phyloP scores from a whole-genome alignment of 345 rosid species.

The Ceriops zippeliana region DNA sequence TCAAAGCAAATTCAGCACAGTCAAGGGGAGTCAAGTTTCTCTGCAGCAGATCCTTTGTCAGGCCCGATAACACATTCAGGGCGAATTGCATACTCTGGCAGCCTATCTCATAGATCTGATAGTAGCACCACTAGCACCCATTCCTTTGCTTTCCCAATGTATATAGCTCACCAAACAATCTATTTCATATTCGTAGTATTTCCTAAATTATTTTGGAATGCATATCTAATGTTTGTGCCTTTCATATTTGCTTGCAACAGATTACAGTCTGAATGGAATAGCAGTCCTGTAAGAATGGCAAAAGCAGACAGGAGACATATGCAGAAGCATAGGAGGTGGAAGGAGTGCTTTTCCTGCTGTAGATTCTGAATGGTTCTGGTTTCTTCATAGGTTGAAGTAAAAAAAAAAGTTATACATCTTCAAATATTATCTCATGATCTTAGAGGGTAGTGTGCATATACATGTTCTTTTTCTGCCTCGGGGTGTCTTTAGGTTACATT shows the following conservation, averaged over 20 bases:
- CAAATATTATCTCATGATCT: constrained; percentile 12
- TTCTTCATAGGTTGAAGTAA: constrained; percentile 31
- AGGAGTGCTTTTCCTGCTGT: constrained; percentile 68
- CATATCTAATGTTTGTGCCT: background rate
- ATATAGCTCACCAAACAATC: constrained; percentile 15
- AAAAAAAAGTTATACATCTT: constrained; percentile 9
- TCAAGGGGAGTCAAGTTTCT: constrained; percentile 73
- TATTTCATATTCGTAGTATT: background rate
- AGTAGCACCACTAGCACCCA: constrained; percentile 91
- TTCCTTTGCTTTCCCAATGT: constrained; percentile 94
- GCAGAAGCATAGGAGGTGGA: constrained; percentile 63
- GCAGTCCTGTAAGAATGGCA: constrained; percentile 88
- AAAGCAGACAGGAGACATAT: constrained; percentile 55
- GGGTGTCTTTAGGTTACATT: constrained; percentile 1
- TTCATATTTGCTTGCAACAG: constrained; percentile 34
- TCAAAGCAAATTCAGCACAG: constrained; percentile 28
- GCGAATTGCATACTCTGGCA: constrained; percentile 63
- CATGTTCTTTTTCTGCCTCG: constrained; percentile 2
- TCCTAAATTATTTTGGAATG: background rate
- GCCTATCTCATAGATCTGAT: constrained; percentile 76
- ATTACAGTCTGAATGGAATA: constrained; percentile 85
- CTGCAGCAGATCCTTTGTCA: constrained; percentile 52
- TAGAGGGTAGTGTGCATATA: constrained; percentile 12
- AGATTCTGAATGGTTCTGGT: constrained; percentile 58
- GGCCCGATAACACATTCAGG: constrained; percentile 67